These are phyloP conservation scores for Quercus dentata DNA, from an alignment of 306 rosid species.

Conservation along the genomic window DNA sequence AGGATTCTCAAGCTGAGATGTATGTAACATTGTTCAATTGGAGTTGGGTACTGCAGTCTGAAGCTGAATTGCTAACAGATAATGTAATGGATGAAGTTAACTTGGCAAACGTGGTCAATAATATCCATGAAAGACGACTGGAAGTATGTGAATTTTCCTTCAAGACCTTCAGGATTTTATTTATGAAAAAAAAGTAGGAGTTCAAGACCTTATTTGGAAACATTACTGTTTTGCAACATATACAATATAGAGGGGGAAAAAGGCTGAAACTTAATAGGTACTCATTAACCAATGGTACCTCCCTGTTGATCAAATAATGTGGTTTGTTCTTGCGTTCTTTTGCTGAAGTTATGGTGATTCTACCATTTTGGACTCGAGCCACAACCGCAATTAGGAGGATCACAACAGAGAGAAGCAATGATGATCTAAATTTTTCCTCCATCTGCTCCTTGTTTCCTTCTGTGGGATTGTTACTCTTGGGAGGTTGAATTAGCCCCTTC, in stretches of 20 bases:
- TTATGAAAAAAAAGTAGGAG: too few species aligned
- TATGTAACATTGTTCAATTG: neutral
- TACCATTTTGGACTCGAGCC: too few species aligned
- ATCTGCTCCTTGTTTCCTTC: conserved; percentile 16
- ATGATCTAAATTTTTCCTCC: conserved; percentile 50
- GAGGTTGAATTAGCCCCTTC: conserved; percentile 36
- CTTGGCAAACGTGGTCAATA: too few species aligned
- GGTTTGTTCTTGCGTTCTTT: too few species aligned
- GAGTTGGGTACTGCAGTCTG: neutral
- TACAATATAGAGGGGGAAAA: too few species aligned
- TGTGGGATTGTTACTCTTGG: conserved; percentile 15
- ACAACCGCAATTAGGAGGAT: conserved; percentile 14
- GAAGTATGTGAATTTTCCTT: too few species aligned
- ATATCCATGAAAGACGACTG: too few species aligned
- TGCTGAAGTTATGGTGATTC: too few species aligned
- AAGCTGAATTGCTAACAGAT: neutral
- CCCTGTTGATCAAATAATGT: neutral
- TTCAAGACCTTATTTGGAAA: neutral
- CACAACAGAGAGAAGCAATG: conserved; percentile 49
- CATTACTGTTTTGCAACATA: too few species aligned
- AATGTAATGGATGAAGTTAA: too few species aligned
- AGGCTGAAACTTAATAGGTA: neutral
- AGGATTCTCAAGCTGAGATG: neutral
- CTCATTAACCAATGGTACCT: neutral
- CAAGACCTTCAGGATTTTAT: too few species aligned